Evolutionary conservation across 1,284 basidiomycete genomes (phyloP), one percentile per base, ranked within the genome.

Genomic region (Sanghuangporus weigelae): DNA sequence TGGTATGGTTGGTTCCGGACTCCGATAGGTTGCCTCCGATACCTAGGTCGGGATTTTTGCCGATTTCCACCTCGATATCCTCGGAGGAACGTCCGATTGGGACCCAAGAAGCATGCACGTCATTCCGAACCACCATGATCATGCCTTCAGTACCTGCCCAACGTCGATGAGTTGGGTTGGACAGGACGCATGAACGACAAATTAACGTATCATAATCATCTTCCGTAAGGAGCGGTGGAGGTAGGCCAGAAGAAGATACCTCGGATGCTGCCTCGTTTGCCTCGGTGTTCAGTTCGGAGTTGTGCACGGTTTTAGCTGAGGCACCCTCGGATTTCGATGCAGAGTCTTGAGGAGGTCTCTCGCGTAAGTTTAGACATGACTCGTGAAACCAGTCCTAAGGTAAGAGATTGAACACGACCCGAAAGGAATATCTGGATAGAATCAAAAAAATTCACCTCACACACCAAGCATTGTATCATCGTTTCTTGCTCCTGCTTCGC

Each of bases 311-410:
- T 7, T 55, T 44, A 36, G 69, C 64, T 56, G 44, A 31, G 42
- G 38, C 46, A 50, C 44, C 40, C 16, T 10, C 42, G 53, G 69
- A 66, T 42, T 76, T 71, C 2, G 84, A 81, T 7, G 80, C 77
- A 11, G 78, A 68, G 66, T 76, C 78, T 65, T 81, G 77, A 14
- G 81, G 80, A 8, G 85, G 87, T 12, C 82, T 79, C 71, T 87
- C 82, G 64, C 89, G 81, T 50, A 93, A 79, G 73, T 90, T 87
- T 67, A 91, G 83, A 71, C 91, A 93, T 8, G 89, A 92, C 75
- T 93, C 90, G 69, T 93, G 90, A 72, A 87, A 92, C 90, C 91
- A 93, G 70, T 92, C 90, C 90, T 92, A 63, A 3, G 31, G 44
- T 60, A 53, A 42, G 55, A 7, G n/a, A 12, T 40, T 16, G 14